Conservation (phyloP, 225 moss, liverwort and hornwort genomes). For the Neckera pumila region DNA sequence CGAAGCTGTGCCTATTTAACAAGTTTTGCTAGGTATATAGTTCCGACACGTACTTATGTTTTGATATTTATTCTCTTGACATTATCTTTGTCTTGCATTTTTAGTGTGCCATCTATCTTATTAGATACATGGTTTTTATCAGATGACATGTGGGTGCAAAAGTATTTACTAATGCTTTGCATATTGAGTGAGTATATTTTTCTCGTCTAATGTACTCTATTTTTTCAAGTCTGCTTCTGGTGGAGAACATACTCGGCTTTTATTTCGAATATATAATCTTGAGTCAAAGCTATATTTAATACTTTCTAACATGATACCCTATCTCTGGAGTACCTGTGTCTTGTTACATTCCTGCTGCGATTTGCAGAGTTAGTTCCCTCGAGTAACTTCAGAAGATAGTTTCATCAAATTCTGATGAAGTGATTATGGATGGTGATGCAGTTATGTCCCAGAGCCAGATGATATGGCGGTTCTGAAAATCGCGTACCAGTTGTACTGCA, state of each 20-base stretch:
- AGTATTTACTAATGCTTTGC: neutral
- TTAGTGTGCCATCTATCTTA: neutral
- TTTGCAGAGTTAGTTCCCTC: neutral
- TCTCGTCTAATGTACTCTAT: neutral
- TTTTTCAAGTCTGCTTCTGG: neutral
- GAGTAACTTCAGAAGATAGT: neutral
- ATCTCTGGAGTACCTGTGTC: neutral
- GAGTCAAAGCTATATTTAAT: neutral
- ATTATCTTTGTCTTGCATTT: neutral
- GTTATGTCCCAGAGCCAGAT: slow-evolving; percentile 95
- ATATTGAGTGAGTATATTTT: neutral
- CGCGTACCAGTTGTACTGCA: slow-evolving; percentile 83
- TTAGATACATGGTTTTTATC: neutral
- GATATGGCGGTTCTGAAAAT: slow-evolving; percentile 84
- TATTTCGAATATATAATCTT: neutral
- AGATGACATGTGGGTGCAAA: neutral
- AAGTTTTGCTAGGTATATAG: slow-evolving; percentile 73
- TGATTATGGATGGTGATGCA: slow-evolving; percentile 20
- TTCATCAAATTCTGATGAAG: neutral
- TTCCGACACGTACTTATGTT: neutral
- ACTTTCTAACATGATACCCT: neutral
- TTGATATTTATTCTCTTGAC: neutral
- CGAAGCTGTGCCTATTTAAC: slow-evolving; percentile 93
- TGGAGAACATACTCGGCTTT: neutral
- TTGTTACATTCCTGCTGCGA: neutral